Evolutionary conservation across 169 alveolate genomes (phyloP), one percentile per base, ranked within the genome.

Genomic region (Cryptosporidium viatorum): DNA sequence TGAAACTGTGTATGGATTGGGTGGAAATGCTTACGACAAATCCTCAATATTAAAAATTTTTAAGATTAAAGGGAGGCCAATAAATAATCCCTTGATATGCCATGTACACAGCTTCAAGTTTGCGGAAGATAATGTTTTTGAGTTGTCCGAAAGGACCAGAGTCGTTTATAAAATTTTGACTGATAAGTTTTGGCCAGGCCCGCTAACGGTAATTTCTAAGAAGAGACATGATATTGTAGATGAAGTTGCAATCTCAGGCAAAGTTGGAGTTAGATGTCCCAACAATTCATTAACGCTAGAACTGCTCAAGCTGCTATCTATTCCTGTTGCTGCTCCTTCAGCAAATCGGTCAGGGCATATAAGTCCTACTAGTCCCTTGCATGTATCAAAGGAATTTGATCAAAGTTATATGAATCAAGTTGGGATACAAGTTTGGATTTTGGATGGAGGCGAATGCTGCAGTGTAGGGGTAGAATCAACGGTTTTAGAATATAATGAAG

Each of bases 1-100:
- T 0, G 99, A 98, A 85, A 98, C 99, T 5, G 99, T 98, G 7
- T 98, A 98, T 91, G 99, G 99, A 6, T 91, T 98, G 70, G 99
- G 99, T 39, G 99, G 98, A 6, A 98, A 98, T 94, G 98, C 98
- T 16, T 92, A 95, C 60, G 92, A 96, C 91, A 96, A 92, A 16
- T 93, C 91, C 35, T 97, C 99, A 3, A 93, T 97, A 41, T 45
- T 70, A 33, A 91, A 91, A 23, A 98, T 98, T 26, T 98, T 97
- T 91, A 74, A 86, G 71, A 94, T 97, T 70, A 98, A 98, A 91
- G 95, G 94, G 31, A 84, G 99, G 62, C 99, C 99, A 10, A 91
- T 95, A 59, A 96, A 96, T 58, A 99, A 97, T 92, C 99, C 99
- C 0, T 94, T 97, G 23, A 97, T 97, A 41, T 96, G 97, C 14